Percentiles rank a stretch among this genome's conserved stretches.
Conservation (phyloP, 345 rosid species). For the Eutrema heterophyllum region DNA sequence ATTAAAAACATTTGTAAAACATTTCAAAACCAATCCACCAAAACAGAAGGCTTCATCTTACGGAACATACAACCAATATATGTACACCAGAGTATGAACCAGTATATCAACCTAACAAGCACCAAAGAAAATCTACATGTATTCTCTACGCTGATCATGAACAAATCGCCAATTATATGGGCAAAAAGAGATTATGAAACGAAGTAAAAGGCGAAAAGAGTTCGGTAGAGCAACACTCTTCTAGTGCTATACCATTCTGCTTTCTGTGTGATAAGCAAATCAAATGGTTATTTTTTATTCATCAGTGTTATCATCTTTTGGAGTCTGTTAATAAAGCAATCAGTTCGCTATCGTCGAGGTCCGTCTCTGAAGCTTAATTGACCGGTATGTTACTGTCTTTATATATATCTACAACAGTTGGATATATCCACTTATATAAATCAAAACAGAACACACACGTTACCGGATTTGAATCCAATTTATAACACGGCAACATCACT, state of each 20-base stretch:
- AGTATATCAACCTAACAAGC: conserved; percentile 12
- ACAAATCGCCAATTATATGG: background rate
- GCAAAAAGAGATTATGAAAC: background rate
- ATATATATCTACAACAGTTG: conserved; percentile 36
- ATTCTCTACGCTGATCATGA: conserved; percentile 23
- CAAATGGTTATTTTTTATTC: background rate
- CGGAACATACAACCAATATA: conserved; percentile 27
- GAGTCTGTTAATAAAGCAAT: conserved; percentile 37
- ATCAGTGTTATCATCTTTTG: conserved; percentile 27
- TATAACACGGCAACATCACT: too few relatives aligned
- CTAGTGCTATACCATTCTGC: conserved; percentile 21
- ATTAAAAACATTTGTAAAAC: too few relatives aligned
- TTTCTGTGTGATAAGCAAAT: background rate
- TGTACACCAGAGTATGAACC: conserved; percentile 30
- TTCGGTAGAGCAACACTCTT: conserved; percentile 18
- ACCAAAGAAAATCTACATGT: conserved; percentile 14
- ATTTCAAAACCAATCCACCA: background rate
- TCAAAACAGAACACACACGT: too few relatives aligned
- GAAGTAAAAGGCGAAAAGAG: conserved; percentile 4
- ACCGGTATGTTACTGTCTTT: conserved; percentile 39
- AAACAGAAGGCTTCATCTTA: conserved; percentile 21
- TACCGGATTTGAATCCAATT: too few relatives aligned
- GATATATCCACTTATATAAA: background rate
- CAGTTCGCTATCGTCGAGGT: conserved; percentile 41
- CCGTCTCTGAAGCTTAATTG: conserved; percentile 39